Evolutionary conservation across 805 yeast species (phyloP), one percentile per base, ranked within the genome.

Genomic region (Candida methanosorbosa): DNA sequence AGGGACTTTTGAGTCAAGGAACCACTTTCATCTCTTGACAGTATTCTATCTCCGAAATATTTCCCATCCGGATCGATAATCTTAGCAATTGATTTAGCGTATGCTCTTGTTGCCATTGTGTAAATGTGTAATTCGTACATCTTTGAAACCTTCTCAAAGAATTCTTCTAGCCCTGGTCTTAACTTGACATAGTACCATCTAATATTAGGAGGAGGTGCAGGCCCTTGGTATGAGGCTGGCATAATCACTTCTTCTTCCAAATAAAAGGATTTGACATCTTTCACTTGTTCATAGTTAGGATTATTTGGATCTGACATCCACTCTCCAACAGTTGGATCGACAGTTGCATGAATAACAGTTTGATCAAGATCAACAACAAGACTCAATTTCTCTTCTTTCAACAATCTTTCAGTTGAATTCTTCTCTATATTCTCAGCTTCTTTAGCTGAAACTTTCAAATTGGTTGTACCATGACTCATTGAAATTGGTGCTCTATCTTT

Each of bases 101-200:
- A 92, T 20, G 90, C 79, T 44, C 95, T 66, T 4, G 98, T 92
- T 8, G 97, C 98, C 98, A 92, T 92, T 4, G 98, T 92, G 56
- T 92, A 92, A 27, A 92, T 84, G 52, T 92, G 98, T 66, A 92
- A 63, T 59, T 92, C 97, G 54, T 81, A 92, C 30, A 71, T 60
- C 32, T 78, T 58, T 5, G 80, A 63, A 33, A 85, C 71, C 32
- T 66, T 65, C 33, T 70, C 72, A 34, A 92, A 67, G 53, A 92
- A 92, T 34, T 76, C 78, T 33, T 68, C 60, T 27, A 92, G 64
- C 0, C 96, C 96, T 0, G 97, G 97, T 42, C 98, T 70, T 26
- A 85, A 61, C 56, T 92, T 92, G 20, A 94, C 95, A 48, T 84
- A 92, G 56, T 92, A 92, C 83, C 90, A 81, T 56, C 94, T 79